These are phyloP conservation scores for Fusarium hainanense DNA, from an alignment of 2,329 filamentous ascomycete species.

Conservation along the genomic window DNA sequence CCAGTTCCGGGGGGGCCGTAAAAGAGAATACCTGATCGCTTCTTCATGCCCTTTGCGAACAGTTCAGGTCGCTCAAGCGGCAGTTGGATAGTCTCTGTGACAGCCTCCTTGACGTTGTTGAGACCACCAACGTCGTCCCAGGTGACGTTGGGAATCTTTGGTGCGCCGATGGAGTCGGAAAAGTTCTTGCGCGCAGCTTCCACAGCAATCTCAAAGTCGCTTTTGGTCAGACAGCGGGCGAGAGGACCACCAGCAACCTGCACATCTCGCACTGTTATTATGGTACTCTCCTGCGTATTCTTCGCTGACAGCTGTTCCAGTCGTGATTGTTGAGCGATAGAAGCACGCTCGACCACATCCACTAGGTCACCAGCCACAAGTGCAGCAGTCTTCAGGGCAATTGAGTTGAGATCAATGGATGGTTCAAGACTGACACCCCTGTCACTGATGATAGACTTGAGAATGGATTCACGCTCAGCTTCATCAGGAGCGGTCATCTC, in stretches of 20 bases:
- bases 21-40: slow-evolving; percentile 91
- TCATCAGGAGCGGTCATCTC: slow-evolving; percentile 95
- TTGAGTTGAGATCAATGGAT: slow-evolving; percentile 83
- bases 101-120: slow-evolving; percentile 94
- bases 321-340: slow-evolving; percentile 79
- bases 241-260: slow-evolving; percentile 85
- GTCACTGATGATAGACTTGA: slow-evolving; percentile 81
- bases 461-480: slow-evolving; percentile 87
- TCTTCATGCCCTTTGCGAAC: slow-evolving; percentile 98
- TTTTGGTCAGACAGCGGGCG: slow-evolving; percentile 80
- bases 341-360: slow-evolving; percentile 91
- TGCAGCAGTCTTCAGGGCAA: slow-evolving; percentile 95
- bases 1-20: slow-evolving; percentile 92
- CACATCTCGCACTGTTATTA: slow-evolving; percentile 81
- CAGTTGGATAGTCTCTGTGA: slow-evolving; percentile 95
- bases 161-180: slow-evolving; percentile 94
- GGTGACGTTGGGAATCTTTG: slow-evolving; percentile 96
- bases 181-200: slow-evolving; percentile 98
- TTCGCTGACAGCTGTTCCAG: slow-evolving; percentile 76
- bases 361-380: slow-evolving; percentile 93
- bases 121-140: slow-evolving; percentile 97
- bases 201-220: slow-evolving; percentile 91
- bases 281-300: slow-evolving; percentile 51
- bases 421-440: slow-evolving; percentile 81
- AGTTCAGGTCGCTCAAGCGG: slow-evolving; percentile 91